Conservation (phyloP, 2,329 filamentous ascomycete genomes). For the Trichoderma koningii region DNA sequence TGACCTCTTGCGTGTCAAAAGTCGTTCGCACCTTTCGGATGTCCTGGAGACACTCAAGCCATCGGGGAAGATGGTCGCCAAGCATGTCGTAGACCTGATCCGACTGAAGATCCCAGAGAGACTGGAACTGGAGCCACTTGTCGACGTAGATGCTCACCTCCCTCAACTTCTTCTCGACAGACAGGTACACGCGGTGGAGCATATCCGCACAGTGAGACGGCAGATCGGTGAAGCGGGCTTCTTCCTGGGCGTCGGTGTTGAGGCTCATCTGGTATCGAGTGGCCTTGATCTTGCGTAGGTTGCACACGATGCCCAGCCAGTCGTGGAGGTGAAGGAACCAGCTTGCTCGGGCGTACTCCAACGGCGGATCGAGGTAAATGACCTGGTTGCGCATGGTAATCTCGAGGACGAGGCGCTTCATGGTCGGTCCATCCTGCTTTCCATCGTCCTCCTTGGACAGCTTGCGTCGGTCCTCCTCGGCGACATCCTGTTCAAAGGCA, state of each 20-base stretch:
- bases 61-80: constrained; percentile 86
- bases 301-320: constrained; percentile 92
- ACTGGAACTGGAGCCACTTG: constrained; percentile 98
- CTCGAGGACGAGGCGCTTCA: constrained; percentile 80
- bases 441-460: constrained; percentile 48
- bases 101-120: constrained; percentile 94
- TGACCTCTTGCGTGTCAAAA: constrained; percentile 96
- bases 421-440: constrained; percentile 60
- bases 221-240: constrained; percentile 78
- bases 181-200: constrained; percentile 76
- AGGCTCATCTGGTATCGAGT: constrained; percentile 91
- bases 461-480: constrained; percentile 57
- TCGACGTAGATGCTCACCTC: constrained; percentile 86
- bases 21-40: constrained; percentile 94
- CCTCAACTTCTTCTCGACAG: constrained; percentile 78
- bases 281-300: constrained; percentile 90
- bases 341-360: constrained; percentile 86
- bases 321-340: constrained; percentile 93
- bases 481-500: constrained; percentile 69
- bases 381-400: constrained; percentile 98
- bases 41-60: constrained; percentile 95
- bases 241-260: constrained; percentile 64
- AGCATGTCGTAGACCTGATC: constrained; percentile 93
- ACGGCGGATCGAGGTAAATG: constrained; percentile 91
- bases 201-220: constrained; percentile 80